Percentiles rank a stretch among this genome's conserved stretches.
Evolutionary conservation across 768 basidiomycete genomes (phyloP).

Genomic region (Russula foetens): DNA sequence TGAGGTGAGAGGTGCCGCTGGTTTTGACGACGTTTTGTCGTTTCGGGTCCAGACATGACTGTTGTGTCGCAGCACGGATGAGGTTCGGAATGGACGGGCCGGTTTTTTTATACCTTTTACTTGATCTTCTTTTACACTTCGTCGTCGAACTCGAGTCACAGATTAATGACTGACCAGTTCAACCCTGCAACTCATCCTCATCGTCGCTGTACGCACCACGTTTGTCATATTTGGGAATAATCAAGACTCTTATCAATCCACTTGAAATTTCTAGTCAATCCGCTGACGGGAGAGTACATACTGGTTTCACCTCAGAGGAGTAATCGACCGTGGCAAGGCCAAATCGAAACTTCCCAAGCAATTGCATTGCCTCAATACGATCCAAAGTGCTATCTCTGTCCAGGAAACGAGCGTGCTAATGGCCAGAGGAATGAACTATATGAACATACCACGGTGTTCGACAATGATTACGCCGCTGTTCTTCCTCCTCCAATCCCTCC

Average conservation of each 20-base stretch:
- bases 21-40: conserved; percentile 41
- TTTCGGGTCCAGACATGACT: conserved; percentile 26
- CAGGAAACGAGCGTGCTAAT: conserved; percentile 67
- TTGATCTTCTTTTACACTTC: no score
- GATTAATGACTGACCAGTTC: no score
- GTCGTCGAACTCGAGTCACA: no score
- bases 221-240: no score
- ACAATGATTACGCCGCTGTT: conserved; percentile 79
- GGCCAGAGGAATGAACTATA: conserved; percentile 66
- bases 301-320: no score
- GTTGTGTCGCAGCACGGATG: background rate
- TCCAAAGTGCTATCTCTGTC: conserved; percentile 72
- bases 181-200: no score
- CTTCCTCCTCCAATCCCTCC: conserved; percentile 55
- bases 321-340: conserved; percentile 70
- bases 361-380: conserved; percentile 8
- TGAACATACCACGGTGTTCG: conserved; percentile 55
- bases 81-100: conserved; percentile 5
- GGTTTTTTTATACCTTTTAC: background rate
- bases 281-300: no score
- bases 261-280: no score
- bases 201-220: no score
- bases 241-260: no score
- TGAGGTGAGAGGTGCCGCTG: conserved; percentile 49
- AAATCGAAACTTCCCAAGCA: conserved; percentile 58